Evolutionary conservation across 805 yeast genomes (phyloP), one percentile per base, ranked within the genome.

Genomic region (Wickerhamomyces silvicola): DNA sequence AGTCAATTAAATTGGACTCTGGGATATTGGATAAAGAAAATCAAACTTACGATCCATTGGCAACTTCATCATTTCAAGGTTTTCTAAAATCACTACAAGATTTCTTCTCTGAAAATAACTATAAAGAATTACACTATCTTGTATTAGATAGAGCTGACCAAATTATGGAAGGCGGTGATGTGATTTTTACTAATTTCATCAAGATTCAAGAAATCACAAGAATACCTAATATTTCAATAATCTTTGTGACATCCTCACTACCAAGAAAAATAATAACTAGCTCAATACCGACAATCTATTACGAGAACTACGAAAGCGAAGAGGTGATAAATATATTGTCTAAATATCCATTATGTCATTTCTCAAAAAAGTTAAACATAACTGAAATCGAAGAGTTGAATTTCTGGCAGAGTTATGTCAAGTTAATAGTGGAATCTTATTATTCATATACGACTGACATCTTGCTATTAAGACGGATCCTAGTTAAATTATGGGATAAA

Each of bases 71-170:
- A 10, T 51, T 51, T 31, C 52, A 46, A 24, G 37, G 38, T 3
- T 50, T 51, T 14, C 10, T 46, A 10, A 39, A 35, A 21, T 39
- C 41, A 6, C 12, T 48, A 2, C 30, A 22, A 14, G 40, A 40
- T 7, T 37, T 50, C 22, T 31, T 45, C 8, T 14, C 20, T 6
- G 27, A 34, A 3, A 19, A 18, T 2, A 13, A 33, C 0, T 39
- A 45, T 17, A 23, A 28, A 3, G 35, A 39, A 2, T 17, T 46
- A n/a, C 52, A 48, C 25, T 50, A 48, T 18, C 19, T 51, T 12
- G 41, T 51, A 0, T 24, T 51, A 4, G 56, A 51, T 27, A 36
- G 52, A 12, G 41, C 37, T 7, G 54, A 51, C 30, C 44, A 38
- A 26, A 33, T 50, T 1, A 39, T 46, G 43, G 56, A 51, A 13